A percentile compares a stretch with the other conserved stretches of the same genome.
Evolutionary conservation across 306 rosid genomes (phyloP).

Genomic region (Gastrolobium villosum): DNA sequence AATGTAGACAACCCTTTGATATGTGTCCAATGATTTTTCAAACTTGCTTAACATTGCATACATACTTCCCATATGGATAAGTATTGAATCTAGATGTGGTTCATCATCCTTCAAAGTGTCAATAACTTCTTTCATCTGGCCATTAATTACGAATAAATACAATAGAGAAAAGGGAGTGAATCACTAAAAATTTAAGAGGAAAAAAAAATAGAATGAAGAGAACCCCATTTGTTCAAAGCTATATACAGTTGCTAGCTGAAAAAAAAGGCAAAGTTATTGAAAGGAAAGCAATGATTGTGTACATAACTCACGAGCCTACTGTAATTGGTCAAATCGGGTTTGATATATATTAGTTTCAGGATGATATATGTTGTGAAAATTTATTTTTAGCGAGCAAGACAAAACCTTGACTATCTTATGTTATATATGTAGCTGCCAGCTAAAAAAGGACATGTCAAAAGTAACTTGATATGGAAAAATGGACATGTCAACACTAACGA

Average conservation of each 20-base stretch:
- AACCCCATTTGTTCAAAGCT: not conserved
- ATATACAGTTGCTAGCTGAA: not conserved
- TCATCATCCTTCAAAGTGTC: constrained; percentile 71
- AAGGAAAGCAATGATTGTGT: constrained; percentile 2
- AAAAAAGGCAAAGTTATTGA: constrained; percentile 5
- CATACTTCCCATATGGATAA: constrained; percentile 97
- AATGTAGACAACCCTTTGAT: constrained; percentile 78
- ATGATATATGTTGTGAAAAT: constrained; percentile 34
- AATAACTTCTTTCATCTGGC: constrained; percentile 81
- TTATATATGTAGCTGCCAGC: constrained; percentile 42
- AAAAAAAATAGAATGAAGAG: too few relatives aligned
- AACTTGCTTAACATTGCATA: constrained; percentile 70
- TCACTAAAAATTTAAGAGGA: not conserved
- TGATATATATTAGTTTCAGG: constrained; percentile 37
- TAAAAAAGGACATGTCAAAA: constrained; percentile 34
- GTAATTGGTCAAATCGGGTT: constrained; percentile 46
- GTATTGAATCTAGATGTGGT: constrained; percentile 75
- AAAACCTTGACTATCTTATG: constrained; percentile 44
- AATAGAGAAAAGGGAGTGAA: constrained; percentile 33
- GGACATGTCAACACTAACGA: too few relatives aligned
- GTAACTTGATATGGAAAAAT: not conserved
- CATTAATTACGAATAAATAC: constrained; percentile 49
- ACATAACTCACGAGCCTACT: constrained; percentile 12
- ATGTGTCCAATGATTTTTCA: constrained; percentile 65
- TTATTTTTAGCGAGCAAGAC: constrained; percentile 26